These are phyloP conservation scores for Colletotrichum siamense DNA, from an alignment of 2,329 filamentous ascomycete genomes.

Conservation along the genomic window DNA sequence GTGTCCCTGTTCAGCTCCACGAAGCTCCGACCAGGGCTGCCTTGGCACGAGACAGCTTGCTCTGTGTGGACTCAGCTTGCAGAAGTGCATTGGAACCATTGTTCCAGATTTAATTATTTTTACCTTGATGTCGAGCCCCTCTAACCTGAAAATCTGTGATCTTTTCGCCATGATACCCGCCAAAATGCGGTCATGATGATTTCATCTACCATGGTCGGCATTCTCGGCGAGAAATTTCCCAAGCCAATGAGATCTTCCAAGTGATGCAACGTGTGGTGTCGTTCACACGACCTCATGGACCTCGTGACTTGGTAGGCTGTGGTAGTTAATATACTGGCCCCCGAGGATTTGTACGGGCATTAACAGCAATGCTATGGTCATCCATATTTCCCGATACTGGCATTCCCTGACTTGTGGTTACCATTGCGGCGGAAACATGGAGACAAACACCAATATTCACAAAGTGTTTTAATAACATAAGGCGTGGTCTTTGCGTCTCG, in stretches of 20 bases:
- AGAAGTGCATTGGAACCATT: not conserved
- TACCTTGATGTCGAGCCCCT: not conserved
- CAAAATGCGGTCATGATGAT: not conserved
- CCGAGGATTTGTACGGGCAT: not conserved
- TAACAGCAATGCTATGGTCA: not conserved
- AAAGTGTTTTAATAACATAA: not conserved
- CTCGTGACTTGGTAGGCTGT: not conserved
- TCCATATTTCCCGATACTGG: not conserved
- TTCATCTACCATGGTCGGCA: not conserved
- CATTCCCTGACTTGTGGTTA: not conserved
- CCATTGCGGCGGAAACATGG: not conserved
- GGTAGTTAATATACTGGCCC: not conserved
- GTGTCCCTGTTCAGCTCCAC: not conserved
- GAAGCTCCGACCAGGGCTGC: not conserved
- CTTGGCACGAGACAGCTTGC: not conserved
- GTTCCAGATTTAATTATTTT: conserved; percentile 5
- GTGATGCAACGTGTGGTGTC: not conserved
- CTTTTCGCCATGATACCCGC: not conserved
- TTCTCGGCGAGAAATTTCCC: not conserved
- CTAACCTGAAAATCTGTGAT: not conserved
- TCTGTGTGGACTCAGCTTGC: not conserved
- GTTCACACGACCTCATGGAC: not conserved
- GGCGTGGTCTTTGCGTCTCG: not conserved
- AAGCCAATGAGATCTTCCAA: not conserved
- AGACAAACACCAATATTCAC: not conserved